These are phyloP conservation scores for Aspergillus sp. DNA, from an alignment of 2,329 filamentous ascomycete genomes.

Conservation along the genomic window DNA sequence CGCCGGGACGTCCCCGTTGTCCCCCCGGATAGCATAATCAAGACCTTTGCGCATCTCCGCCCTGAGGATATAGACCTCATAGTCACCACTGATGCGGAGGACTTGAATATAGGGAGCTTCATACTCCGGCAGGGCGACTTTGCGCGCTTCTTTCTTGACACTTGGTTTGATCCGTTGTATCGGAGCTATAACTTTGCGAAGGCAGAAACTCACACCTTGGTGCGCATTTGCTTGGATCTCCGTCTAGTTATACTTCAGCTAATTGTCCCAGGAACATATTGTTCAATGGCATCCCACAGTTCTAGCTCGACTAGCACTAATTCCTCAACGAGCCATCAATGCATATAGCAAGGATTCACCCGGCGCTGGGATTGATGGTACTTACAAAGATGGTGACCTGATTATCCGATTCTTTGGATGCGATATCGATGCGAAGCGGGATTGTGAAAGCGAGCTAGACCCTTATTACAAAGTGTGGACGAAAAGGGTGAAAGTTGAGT, in stretches of 20 bases:
- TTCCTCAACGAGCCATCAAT: slow-evolving; percentile 86
- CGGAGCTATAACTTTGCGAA: slow-evolving; percentile 95
- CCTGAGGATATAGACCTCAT: slow-evolving; percentile 79
- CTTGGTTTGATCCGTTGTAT: slow-evolving; percentile 95
- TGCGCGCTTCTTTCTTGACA: slow-evolving; percentile 89
- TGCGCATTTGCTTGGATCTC: slow-evolving; percentile 48
- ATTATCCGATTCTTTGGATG: slow-evolving; percentile 80
- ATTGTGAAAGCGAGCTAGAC: slow-evolving; percentile 74
- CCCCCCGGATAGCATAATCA: slow-evolving; percentile 95
- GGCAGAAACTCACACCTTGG: slow-evolving; percentile 87
- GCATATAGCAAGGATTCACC: slow-evolving; percentile 65
- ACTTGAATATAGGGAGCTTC: slow-evolving; percentile 76
- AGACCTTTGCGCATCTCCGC: slow-evolving; percentile 83
- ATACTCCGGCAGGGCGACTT: slow-evolving; percentile 83
- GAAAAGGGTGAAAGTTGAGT: slow-evolving; percentile 34
- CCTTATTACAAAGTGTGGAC: slow-evolving; percentile 54
- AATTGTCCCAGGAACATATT: slow-evolving; percentile 70
- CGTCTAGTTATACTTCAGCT: slow-evolving; percentile 32
- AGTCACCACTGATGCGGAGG: slow-evolving; percentile 81
- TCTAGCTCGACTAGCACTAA: slow-evolving; percentile 81
- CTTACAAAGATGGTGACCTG: slow-evolving; percentile 83
- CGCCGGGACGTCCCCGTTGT: slow-evolving; percentile 84
- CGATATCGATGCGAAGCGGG: slow-evolving; percentile 57
- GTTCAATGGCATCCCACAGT: slow-evolving; percentile 97
- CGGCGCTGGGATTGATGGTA: slow-evolving; percentile 54